Conservation (phyloP, 2,329 filamentous ascomycete species). For the Sclerotinia minor region DNA sequence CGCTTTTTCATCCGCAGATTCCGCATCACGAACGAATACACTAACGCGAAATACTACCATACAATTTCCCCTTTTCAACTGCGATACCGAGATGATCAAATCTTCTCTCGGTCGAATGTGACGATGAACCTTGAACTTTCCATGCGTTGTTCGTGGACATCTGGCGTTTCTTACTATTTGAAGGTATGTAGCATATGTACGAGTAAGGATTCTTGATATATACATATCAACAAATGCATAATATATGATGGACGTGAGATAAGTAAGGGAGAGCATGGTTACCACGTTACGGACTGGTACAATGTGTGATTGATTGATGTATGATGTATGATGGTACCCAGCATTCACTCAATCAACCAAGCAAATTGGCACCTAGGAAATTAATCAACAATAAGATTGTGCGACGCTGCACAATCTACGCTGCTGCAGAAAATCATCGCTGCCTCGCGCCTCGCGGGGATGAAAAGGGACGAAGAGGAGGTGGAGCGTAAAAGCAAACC, state of each 20-base stretch:
- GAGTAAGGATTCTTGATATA: background rate
- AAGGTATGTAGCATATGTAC: background rate
- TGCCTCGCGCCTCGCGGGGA: conserved; percentile 14
- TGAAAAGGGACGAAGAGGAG: background rate
- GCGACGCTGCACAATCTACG: background rate
- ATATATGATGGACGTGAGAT: too few species aligned
- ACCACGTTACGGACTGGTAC: background rate
- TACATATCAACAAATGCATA: background rate
- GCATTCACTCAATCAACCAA: background rate
- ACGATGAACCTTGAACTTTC: conserved; percentile 1
- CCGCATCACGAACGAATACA: background rate
- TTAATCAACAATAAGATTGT: conserved; percentile 5
- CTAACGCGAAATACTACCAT: background rate
- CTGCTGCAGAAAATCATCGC: conserved; percentile 12
- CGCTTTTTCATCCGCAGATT: background rate
- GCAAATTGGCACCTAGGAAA: background rate
- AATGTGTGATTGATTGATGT: too few species aligned
- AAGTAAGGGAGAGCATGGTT: background rate
- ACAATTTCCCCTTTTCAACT: conserved; percentile 6
- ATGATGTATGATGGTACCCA: background rate
- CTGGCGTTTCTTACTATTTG: background rate
- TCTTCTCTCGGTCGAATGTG: background rate
- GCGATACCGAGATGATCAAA: background rate
- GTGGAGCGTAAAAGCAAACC: background rate
- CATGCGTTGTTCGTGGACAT: conserved; percentile 14